Base-by-base conservation (phyloP, 2,329 filamentous ascomycete genomes). In the Alternaria conjuncta region DNA sequence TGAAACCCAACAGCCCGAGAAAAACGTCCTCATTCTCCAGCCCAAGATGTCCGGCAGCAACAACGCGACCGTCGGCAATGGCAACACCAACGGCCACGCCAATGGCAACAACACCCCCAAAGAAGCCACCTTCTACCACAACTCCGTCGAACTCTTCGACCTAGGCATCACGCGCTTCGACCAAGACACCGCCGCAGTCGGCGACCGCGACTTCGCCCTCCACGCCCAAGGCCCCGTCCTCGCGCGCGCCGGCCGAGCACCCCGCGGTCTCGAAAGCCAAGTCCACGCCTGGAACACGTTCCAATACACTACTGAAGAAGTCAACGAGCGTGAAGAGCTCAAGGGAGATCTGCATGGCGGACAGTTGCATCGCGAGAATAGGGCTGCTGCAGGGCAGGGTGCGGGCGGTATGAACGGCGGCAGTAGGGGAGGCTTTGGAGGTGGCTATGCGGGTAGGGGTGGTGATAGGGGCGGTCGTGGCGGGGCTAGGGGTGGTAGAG, bases 341-440 rank as follows among this genome's bases (percentile, higher is more conserved):
- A 78, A 79, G 67, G 76, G 73, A n/a, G 72, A 78, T 57, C 50
- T 79, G 47, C 77, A 79, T 51, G 75, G 72, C 9, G 77, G 77
- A 2, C 71, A 74, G 62, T 50, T 79, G 62, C 75, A 78, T 68
- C 71, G 77, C n/a, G 63, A 64, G 60, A 78, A 79, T 56, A 30
- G 76, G 47, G 74, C 67, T 11, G 77, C 73, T 7, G 60, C 44
- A 45, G 49, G 13, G 1, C 20, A 36, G 43, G 36, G n/a, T 2
- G 43, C 2, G 18, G 25, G 46, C 6, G 55, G 61, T 25, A 55
- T 46, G 25, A 54, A 13, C 10, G 32, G 58, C 30, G 49, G 63
- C 0, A 49, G 50, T 44, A 51, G 43, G 36, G 26, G 56, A 20
- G 47, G 30, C 11, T 25, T 32, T 20, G 36, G 36, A 18, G 36